phyloP scores from a whole-genome alignment of 305 asterid species.

The Caryopteris hybrid region DNA sequence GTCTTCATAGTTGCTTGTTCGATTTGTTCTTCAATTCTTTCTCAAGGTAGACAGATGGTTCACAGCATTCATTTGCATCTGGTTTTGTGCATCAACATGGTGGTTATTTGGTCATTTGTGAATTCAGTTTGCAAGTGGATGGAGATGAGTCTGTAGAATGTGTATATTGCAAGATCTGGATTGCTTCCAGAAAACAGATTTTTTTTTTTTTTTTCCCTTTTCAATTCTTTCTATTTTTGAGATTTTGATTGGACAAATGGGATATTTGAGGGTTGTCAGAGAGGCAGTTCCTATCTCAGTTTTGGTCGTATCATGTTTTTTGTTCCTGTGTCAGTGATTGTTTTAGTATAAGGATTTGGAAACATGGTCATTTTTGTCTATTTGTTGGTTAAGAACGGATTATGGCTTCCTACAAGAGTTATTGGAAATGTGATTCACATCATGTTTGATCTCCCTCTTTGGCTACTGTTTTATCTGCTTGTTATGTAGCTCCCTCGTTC shows the following conservation, averaged over 20 bases:
- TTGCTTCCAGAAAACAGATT: slow-evolving; percentile 9
- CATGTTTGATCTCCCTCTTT: not conserved
- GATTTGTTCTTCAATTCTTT: slow-evolving; percentile 30
- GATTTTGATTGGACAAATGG: slow-evolving; percentile 23
- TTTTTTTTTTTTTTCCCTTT: not conserved
- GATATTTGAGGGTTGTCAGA: slow-evolving; percentile 26
- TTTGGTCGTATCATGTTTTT: slow-evolving; percentile 34
- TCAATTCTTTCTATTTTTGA: slow-evolving; percentile 1
- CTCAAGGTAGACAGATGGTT: slow-evolving; percentile 8
- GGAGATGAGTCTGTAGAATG: slow-evolving; percentile 25
- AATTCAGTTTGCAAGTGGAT: slow-evolving; percentile 24
- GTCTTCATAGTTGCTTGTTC: slow-evolving; percentile 34
- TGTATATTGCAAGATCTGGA: slow-evolving; percentile 37
- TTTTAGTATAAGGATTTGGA: slow-evolving; percentile 14
- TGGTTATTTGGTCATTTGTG: slow-evolving; percentile 32
- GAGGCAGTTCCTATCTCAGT: slow-evolving; percentile 37
- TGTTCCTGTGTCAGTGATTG: slow-evolving; percentile 9
- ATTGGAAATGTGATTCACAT: not conserved
- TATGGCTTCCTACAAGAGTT: slow-evolving; percentile 9
- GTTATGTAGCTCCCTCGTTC: too few species aligned
- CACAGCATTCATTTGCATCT: slow-evolving; percentile 32
- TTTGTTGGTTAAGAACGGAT: slow-evolving; percentile 11
- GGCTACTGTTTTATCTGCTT: not conserved
- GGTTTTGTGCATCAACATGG: slow-evolving; percentile 32
- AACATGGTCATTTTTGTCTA: slow-evolving; percentile 17